Evolutionary conservation across 2,329 filamentous ascomycete genomes (phyloP), one percentile per base, ranked within the genome.

Genomic region (Aspergillus flavus): DNA sequence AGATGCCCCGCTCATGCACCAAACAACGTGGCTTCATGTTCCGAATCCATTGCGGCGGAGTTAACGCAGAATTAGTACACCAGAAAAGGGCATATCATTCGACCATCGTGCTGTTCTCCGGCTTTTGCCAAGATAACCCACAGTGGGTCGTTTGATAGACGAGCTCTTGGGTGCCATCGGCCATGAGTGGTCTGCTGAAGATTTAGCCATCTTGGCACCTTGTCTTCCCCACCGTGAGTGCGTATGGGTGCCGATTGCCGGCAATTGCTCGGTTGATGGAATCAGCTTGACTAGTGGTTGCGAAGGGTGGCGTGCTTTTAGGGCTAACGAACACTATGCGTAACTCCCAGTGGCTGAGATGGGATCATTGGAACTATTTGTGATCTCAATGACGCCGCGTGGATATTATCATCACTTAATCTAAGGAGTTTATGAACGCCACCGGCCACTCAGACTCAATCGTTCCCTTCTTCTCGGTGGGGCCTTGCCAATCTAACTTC

Each of bases 21-120:
- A 48, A n/a, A 36, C 41, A 46, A 50, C 57, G 43, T 48, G 57
- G 57, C 50, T 58, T 58, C 43, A 36, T 28, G 28, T 50, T 26
- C 43, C n/a, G 23, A 26, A 58, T 50, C 43, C 56, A 58, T 48
- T n/a, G n/a, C 12, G 6, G 45, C 32, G 57, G 32, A 68, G 57
- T 54, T 11, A 5, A 23, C 6, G 30, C 10, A 54, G 21, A 7
- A 36, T 6, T n/a, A 14, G 14, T 14, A 36, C 34, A 36, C 34
- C 6, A 7, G 19, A 23, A 14, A 6, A 21, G 4, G 30, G 11
- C 36, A 36, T 23, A 6, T 54, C 19, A 54, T 36, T 54, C 32
- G 52, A 54, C 32, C 10, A 10, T 36, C 4, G 3, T 19, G 19
- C 32, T 11, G n/a, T 34, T 54, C 52, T 54, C n/a, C 30, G 30